Base-by-base conservation (phyloP, 805 yeast genomes). In the Candida tallmaniae region DNA sequence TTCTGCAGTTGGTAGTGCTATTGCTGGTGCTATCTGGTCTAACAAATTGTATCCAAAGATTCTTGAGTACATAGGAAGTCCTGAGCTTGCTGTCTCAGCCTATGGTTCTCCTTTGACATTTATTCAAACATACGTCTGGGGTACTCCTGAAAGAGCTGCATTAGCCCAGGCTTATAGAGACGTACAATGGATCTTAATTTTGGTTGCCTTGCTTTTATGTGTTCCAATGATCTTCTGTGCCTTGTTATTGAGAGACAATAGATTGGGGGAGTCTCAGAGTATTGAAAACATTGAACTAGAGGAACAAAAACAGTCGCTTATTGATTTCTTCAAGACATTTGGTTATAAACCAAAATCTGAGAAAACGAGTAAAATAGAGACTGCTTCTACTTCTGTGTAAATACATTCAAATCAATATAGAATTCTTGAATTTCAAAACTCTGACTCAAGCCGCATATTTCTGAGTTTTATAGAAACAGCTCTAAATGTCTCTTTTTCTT, bases 1-100 rank as follows among this genome's bases (percentile, higher is more conserved):
- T 9, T 53, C 74, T 10, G 82, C 83, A 4, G 46, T 80, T 31
- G 87, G 86, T 17, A 55, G 69, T 21, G 58, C 80, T 17, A 69
- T 81, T 17, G 68, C 83, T n/a, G 87, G 85, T 43, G 85, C 86
- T 18, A 65, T 81, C 28, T 81, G 86, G 85, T 74, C 83, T n/a
- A 74, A 78, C 42, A 48, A 64, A n/a, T 59, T 82, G 48, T 81
- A 78, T 48, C 46, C 48, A 14, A 49, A 67, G 45, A 55, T 77
- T 31, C 36, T 48, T 17, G 52, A 61, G 30, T 44, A 67, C 32
- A 44, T 62, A 37, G 50, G 48, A 15, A 52, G 60, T 33, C 27
- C 54, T 2, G 40, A 50, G 6, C 41, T 56, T 23, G 56, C 65
- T 6, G 26, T 34, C n/a, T 39, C 40, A 13, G 56, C 53, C 16